Evolutionary conservation across 495 filamentous ascomycete genomes (phyloP).

Genomic region (Penicillium bovifimosum): DNA sequence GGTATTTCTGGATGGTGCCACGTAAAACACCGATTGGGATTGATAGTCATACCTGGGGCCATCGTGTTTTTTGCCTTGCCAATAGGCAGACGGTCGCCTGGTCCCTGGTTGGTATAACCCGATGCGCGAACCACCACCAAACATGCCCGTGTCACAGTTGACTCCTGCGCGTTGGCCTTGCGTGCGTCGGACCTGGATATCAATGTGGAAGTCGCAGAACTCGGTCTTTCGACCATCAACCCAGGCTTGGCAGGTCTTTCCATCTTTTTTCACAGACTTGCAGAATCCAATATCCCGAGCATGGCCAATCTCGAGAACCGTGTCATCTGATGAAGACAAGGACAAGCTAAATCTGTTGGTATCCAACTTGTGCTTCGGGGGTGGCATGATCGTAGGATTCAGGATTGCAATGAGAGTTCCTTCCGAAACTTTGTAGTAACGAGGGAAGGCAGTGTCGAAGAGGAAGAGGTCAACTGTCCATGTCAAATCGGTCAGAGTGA

Average conservation of each 20-base stretch:
- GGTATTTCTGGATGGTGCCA: slow-evolving; percentile 39
- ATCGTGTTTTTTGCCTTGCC: slow-evolving; percentile 39
- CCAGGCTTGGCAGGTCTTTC: slow-evolving; percentile 74
- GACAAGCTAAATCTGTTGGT: slow-evolving; percentile 79
- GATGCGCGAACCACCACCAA: slow-evolving; percentile 40
- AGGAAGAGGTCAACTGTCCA: slow-evolving; percentile 90
- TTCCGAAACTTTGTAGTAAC: slow-evolving; percentile 81
- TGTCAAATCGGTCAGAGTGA: slow-evolving; percentile 79
- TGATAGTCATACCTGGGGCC: slow-evolving; percentile 54
- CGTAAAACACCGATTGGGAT: slow-evolving; percentile 55
- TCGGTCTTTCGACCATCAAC: slow-evolving; percentile 82
- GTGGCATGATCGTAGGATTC: slow-evolving; percentile 90
- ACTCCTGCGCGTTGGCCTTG: slow-evolving; percentile 73
- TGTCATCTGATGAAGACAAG: slow-evolving; percentile 78
- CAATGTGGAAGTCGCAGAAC: slow-evolving; percentile 89
- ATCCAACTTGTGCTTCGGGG: slow-evolving; percentile 61
- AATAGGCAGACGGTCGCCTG: slow-evolving; percentile 24
- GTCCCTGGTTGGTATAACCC: slow-evolving; percentile 40
- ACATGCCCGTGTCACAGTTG: slow-evolving; percentile 51
- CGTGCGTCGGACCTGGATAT: slow-evolving; percentile 66
- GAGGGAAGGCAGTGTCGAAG: slow-evolving; percentile 83
- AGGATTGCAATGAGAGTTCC: slow-evolving; percentile 88
- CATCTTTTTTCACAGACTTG: slow-evolving; percentile 77
- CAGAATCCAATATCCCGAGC: slow-evolving; percentile 87
- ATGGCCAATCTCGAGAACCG: slow-evolving; percentile 80